These are phyloP conservation scores for Asterella californica DNA, from an alignment of 225 moss, liverwort and hornwort genomes.

Conservation along the genomic window DNA sequence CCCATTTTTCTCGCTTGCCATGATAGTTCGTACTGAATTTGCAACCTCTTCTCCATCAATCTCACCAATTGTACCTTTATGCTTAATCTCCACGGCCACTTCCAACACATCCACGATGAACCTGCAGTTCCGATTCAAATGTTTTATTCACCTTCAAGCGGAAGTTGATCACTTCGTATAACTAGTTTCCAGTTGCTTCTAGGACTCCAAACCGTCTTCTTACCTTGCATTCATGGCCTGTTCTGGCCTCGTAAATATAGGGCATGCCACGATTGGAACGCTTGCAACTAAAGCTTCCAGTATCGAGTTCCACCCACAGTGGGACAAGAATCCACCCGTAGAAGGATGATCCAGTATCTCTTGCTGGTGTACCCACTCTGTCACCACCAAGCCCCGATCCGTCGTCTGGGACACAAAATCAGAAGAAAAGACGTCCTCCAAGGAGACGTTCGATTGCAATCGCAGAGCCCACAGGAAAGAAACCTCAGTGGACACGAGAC, in stretches of 20 bases:
- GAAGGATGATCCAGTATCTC: slow-evolving; percentile 32
- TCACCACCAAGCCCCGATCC: slow-evolving; percentile 15
- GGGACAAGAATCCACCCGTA: slow-evolving; percentile 33
- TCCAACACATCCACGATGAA: background rate
- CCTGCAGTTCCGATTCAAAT: background rate
- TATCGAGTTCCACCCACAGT: slow-evolving; percentile 44
- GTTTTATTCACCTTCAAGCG: background rate
- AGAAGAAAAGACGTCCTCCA: background rate
- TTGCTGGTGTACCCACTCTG: slow-evolving; percentile 22
- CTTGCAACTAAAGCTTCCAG: slow-evolving; percentile 26
- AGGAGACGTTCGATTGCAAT: background rate
- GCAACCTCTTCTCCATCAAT: background rate
- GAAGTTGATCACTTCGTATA: background rate
- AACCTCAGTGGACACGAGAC: slow-evolving; percentile 21
- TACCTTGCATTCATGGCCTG: slow-evolving; percentile 39
- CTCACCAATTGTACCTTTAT: background rate
- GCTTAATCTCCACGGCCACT: background rate
- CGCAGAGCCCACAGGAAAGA: slow-evolving; percentile 32
- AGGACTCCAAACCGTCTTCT: background rate
- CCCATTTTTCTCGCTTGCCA: background rate
- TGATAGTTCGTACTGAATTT: background rate
- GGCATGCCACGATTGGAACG: slow-evolving; percentile 34
- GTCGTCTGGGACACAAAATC: background rate
- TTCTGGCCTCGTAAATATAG: slow-evolving; percentile 17
- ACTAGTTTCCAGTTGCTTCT: background rate